A percentile compares a stretch with the other conserved stretches of the same genome.
Evolutionary conservation across 495 filamentous ascomycete genomes (phyloP).

Genomic region (Penicillium coffeae): DNA sequence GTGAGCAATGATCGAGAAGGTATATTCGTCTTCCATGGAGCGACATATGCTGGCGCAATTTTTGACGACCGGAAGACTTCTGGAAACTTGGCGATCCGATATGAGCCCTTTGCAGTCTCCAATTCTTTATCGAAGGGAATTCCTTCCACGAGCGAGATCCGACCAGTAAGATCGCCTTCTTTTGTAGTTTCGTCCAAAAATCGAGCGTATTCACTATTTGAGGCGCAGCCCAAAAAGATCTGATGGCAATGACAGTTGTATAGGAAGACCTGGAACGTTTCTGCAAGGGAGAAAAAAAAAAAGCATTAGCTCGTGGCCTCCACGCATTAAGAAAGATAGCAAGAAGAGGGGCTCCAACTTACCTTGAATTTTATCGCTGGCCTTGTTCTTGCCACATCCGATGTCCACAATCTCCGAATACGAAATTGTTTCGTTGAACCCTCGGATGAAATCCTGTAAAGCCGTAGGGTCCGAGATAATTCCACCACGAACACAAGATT

Average conservation of each 20-base stretch:
- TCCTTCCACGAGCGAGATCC: conserved; percentile 72
- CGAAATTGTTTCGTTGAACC: conserved; percentile 69
- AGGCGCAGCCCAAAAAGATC: conserved; percentile 73
- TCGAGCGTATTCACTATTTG: conserved; percentile 68
- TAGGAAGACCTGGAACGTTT: conserved; percentile 63
- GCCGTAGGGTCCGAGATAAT: conserved; percentile 47
- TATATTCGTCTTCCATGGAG: conserved; percentile 34
- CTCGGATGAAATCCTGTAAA: conserved; percentile 66
- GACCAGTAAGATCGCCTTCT: conserved; percentile 49
- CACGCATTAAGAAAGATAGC: background rate
- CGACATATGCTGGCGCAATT: conserved; percentile 47
- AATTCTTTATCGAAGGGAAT: conserved; percentile 66
- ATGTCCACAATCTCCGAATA: conserved; percentile 76
- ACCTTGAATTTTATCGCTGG: conserved; percentile 75
- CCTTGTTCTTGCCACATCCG: conserved; percentile 63
- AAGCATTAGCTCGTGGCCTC: conserved; percentile 7
- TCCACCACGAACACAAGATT: conserved; percentile 55
- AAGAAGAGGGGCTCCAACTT: conserved; percentile 17
- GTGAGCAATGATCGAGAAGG: conserved; percentile 34
- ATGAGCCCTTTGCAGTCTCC: conserved; percentile 46
- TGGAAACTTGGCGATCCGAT: conserved; percentile 57
- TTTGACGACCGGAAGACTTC: conserved; percentile 64
- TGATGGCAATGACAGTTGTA: conserved; percentile 76
- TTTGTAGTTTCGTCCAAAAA: conserved; percentile 59
- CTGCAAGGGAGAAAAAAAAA: conserved; percentile 37